phyloP scores from a whole-genome alignment of 305 asterid genomes.

The Rubia balearica region DNA sequence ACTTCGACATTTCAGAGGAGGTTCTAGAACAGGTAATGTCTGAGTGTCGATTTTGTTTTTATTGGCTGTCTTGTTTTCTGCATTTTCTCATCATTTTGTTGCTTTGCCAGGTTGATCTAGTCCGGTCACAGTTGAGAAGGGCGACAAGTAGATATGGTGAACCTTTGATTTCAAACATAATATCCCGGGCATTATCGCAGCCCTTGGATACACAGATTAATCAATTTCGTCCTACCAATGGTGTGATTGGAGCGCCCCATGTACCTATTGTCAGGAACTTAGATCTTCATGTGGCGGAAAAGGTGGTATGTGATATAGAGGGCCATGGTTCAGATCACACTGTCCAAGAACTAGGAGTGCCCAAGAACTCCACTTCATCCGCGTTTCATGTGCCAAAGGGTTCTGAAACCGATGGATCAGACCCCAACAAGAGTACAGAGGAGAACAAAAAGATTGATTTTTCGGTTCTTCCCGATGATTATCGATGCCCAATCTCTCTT shows the following conservation, averaged over 20 bases:
- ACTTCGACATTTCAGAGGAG: constrained; percentile 79
- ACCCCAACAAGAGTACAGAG: constrained; percentile 31
- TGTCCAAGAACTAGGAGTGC: constrained; percentile 21
- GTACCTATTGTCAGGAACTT: constrained; percentile 42
- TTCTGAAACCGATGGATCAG: constrained; percentile 25
- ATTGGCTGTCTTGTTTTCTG: constrained; percentile 8
- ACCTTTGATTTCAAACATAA: constrained; percentile 47
- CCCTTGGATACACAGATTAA: constrained; percentile 52
- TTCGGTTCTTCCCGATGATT: constrained; percentile 67
- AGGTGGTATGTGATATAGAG: constrained; percentile 24
- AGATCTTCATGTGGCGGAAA: constrained; percentile 43
- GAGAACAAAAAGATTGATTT: constrained; percentile 54
- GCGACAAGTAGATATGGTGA: constrained; percentile 66
- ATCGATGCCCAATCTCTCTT: constrained; percentile 84
- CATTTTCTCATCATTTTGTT: constrained; percentile 17
- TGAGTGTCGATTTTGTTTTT: constrained; percentile 12
- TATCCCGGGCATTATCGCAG: constrained; percentile 55
- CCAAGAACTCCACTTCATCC: constrained; percentile 27
- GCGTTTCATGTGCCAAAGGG: constrained; percentile 27
- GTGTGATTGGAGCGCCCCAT: constrained; percentile 39
- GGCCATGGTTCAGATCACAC: constrained; percentile 26
- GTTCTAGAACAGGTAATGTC: constrained; percentile 73
- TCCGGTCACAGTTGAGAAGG: constrained; percentile 62
- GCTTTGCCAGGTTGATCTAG: constrained; percentile 54
- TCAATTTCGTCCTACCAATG: constrained; percentile 41